Evolutionary conservation across 176 grass and related monocot species (phyloP).

Genomic region (Oryza coarctata): DNA sequence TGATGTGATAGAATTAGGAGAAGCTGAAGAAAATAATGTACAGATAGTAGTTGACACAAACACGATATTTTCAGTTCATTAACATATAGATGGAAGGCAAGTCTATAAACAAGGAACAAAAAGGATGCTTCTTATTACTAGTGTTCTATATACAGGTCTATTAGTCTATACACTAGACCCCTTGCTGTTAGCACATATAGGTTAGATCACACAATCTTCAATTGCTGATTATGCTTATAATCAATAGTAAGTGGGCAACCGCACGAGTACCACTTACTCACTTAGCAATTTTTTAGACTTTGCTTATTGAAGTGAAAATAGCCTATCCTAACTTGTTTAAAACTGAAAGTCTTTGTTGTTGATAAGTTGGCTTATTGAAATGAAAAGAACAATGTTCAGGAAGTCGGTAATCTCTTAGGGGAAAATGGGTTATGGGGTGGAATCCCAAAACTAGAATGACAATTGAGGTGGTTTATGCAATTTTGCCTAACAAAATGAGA

Average conservation of each 20-base stretch:
- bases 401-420: not conserved
- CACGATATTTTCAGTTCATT: not conserved
- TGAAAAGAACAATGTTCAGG: conserved; percentile 26
- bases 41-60: not conserved
- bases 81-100: not conserved
- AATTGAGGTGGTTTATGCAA: too few relatives aligned
- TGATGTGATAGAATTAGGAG: not conserved
- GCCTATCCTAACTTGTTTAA: too few relatives aligned
- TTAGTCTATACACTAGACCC: not conserved
- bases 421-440: too few relatives aligned
- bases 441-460: too few relatives aligned
- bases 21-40: not conserved
- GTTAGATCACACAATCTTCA: too few relatives aligned
- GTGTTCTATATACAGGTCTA: not conserved
- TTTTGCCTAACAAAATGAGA: too few relatives aligned
- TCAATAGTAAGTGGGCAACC: not conserved
- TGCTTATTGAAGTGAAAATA: conserved; percentile 17
- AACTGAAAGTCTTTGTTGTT: too few relatives aligned
- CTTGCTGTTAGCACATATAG: not conserved
- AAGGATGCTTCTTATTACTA: not conserved
- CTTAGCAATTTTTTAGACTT: not conserved
- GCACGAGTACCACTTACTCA: not conserved
- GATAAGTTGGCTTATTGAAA: not conserved
- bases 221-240: not conserved
- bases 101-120: not conserved